Base-by-base conservation (phyloP, 2,329 filamentous ascomycete genomes). In the Cryphonectria naterciae region DNA sequence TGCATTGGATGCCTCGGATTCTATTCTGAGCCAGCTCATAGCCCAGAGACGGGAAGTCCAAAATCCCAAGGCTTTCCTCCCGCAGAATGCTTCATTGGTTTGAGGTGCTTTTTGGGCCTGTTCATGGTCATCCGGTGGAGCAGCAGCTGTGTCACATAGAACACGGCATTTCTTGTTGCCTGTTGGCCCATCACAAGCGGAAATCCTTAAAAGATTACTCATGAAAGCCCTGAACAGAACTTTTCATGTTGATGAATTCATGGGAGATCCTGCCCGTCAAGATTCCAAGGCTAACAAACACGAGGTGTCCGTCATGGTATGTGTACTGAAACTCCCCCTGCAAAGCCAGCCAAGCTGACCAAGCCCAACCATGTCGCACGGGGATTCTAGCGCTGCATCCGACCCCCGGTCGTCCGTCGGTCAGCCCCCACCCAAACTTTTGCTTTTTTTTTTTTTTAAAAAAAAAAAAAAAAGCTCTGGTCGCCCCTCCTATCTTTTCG, bases 401-500 rank as follows among this genome's bases (percentile, higher is more conserved):
- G 39, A 43, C 62, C 68, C 61, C 61, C 62, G 39, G 43, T 41
- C 43, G 25, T 41, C 13, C 39, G 7, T 22, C 43, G 43, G 43
- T 46, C 43, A 19, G 43, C 17, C 71, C 64, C 61, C 46, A 41
- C 56, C 49, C 11, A 66, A 41, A 35, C 5, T 28, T 28, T n/a
- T 63, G 61, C 66, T 32, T 39, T n/a, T n/a, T n/a, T n/a, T n/a
- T n/a, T n/a, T n/a, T n/a, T n/a, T n/a, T 35, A 60, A 39, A 70
- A 70, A 72, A 72, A 25, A 37, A 25, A 19, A 70, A 68, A 72
- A 72, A 70, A 61, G 56, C 66, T 70, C 43, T 54, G 52, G 54
- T 37, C 37, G 37, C 61, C 17, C n/a, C n/a, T n/a, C n/a, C n/a
- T n/a, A n/a, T n/a, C n/a, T n/a, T n/a, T n/a, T n/a, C n/a, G n/a